Evolutionary conservation across 2,329 filamentous ascomycete species (phyloP).

Genomic region (Colletotrichum lentis): DNA sequence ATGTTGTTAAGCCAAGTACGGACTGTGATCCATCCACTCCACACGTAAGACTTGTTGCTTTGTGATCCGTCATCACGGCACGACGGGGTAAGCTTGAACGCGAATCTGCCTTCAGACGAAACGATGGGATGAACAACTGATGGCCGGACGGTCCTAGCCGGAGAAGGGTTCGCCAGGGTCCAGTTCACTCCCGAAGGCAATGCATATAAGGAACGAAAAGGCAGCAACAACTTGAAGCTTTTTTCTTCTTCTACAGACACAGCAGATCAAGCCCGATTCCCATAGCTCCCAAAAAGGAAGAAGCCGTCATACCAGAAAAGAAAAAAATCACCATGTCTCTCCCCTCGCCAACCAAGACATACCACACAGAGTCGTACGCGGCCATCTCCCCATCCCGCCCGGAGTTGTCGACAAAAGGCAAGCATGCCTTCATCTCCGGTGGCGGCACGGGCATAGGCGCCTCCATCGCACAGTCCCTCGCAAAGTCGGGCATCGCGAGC

Average conservation of each 20-base stretch:
- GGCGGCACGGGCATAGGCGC: slow-evolving; percentile 61
- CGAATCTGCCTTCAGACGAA: too few species aligned
- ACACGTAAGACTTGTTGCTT: too few species aligned
- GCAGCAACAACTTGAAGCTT: too few species aligned
- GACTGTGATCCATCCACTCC: too few species aligned
- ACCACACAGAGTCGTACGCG: slow-evolving; percentile 41
- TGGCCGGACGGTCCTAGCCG: too few species aligned
- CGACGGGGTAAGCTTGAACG: too few species aligned
- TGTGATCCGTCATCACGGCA: too few species aligned
- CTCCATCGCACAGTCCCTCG: slow-evolving; percentile 54
- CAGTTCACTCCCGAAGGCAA: too few species aligned
- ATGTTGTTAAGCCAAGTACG: neutral
- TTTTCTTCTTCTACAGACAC: too few species aligned
- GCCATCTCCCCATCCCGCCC: slow-evolving; percentile 42
- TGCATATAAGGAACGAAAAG: too few species aligned
- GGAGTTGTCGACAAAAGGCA: slow-evolving; percentile 46
- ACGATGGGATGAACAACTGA: too few species aligned
- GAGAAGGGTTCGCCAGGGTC: too few species aligned
- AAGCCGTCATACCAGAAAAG: neutral
- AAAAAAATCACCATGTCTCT: slow-evolving; percentile 22
- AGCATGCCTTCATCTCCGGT: slow-evolving; percentile 63
- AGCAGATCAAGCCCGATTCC: neutral
- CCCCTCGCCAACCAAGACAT: slow-evolving; percentile 39
- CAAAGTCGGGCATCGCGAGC: slow-evolving; percentile 53
- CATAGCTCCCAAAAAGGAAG: neutral